Evolutionary conservation across 2,329 filamentous ascomycete genomes (phyloP), one percentile per base, ranked within the genome.

Genomic region (Sporothrix humicola): DNA sequence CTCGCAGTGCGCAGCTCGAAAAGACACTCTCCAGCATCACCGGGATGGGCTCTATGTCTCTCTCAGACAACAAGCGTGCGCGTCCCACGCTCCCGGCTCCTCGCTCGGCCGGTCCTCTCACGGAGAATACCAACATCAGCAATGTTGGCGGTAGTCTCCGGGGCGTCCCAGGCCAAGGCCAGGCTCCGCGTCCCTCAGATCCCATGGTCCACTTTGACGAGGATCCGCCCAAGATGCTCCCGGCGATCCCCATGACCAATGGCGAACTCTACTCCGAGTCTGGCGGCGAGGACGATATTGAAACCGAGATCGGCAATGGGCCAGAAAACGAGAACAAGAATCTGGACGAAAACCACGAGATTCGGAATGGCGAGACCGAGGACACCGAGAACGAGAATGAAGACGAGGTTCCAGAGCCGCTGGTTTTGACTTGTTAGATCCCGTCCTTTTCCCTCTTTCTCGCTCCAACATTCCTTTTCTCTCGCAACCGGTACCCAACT

Each of bases 1-100:
- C 84, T 73, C 83, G 83, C 76, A 88, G 85, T 77, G 80, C 87
- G 56, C 86, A 88, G 75, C 80, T 87, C 71, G 85, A 87, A 74
- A 82, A 80, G 73, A 75, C 74, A 4, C 46, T 77, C 42, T 54
- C 70, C 17, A 76, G 69, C 37, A 73, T 76, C 23, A 73, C 74
- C 2, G 26, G 74, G 0, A 37, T 76, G 9, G 73, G 75, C 48
- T 66, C 69, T 10, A 17, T 66, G 17, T 54, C 74, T 9, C 63
- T 75, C 12, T 15, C 54, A 5, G 75, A 79, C 54, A 76, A 78
- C 56, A 74, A 73, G 20, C 72, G 72, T 13, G 73, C 76, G 8
- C 76, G 78, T 3, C 77, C 79, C 6, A 78, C 80, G 4, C 66
- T 78, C 31, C 77, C 81, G 10, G 78, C 80, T 17, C 74, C 76